Conservation (phyloP, 2,329 filamentous ascomycete species). For the Pseudocercospora fijiensis region DNA sequence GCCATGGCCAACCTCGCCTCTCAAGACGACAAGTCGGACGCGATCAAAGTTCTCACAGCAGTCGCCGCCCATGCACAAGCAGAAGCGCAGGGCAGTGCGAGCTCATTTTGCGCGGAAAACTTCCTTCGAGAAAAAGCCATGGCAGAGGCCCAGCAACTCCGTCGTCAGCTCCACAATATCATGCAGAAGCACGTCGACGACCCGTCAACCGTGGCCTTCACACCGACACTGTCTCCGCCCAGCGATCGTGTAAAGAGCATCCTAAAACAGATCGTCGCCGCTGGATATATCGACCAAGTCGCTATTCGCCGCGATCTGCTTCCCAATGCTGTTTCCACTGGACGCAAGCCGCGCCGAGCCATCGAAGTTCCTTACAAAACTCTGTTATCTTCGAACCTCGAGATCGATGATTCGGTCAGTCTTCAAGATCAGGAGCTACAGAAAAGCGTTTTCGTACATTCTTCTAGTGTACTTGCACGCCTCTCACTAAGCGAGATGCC, state of each 20-base stretch:
- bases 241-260: constrained; percentile 67
- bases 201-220: constrained; percentile 34
- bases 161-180: constrained; percentile 77
- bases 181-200: constrained; percentile 52
- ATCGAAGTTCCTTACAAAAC: constrained; percentile 92
- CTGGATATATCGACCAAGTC: constrained; percentile 91
- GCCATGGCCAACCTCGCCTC: constrained; percentile 77
- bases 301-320: constrained; percentile 88
- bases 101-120: constrained; percentile 70
- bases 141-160: constrained; percentile 79
- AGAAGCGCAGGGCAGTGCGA: constrained; percentile 46
- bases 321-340: constrained; percentile 53
- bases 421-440: constrained; percentile 52
- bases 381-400: constrained; percentile 64
- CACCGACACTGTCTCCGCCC: constrained; percentile 53
- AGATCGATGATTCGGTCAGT: constrained; percentile 14
- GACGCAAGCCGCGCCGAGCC: constrained; percentile 73
- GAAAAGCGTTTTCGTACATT: constrained; percentile 80
- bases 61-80: constrained; percentile 73
- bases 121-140: constrained; percentile 87
- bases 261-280: constrained; percentile 86
- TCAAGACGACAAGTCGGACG: constrained; percentile 80
- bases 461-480: constrained; percentile 72
- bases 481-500: constrained; percentile 73
- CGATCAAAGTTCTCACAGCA: constrained; percentile 84